Conservation (phyloP, 2,329 filamentous ascomycete species). For the Colletotrichum tamarilloi region DNA sequence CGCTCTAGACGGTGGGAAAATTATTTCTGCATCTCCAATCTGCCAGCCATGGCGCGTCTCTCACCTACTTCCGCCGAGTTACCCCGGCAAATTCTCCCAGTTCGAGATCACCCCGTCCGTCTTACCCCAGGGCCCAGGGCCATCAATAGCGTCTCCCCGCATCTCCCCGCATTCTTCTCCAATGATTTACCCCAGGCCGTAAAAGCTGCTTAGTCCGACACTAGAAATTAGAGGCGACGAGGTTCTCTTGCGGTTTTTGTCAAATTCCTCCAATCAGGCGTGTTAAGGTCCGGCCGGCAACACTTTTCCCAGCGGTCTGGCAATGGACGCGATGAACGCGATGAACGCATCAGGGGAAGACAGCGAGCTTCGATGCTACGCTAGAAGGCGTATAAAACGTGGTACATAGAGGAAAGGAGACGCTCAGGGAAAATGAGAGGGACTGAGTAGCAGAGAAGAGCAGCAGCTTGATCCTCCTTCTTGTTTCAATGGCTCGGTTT, state of each 20-base stretch:
- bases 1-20: constrained; percentile 7
- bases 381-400: constrained; percentile 18
- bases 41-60: background rate
- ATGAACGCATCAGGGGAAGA: background rate
- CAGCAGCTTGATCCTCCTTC: background rate
- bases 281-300: background rate
- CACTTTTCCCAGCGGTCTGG: background rate
- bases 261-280: constrained; percentile 33
- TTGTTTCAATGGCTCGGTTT: constrained; percentile 13
- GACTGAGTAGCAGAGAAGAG: background rate
- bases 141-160: constrained; percentile 15
- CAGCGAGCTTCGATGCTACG: background rate
- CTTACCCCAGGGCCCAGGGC: background rate
- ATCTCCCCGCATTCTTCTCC: constrained; percentile 34
- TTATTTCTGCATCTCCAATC: background rate
- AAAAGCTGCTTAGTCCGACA: constrained; percentile 4
- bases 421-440: background rate
- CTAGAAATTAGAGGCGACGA: constrained; percentile 8
- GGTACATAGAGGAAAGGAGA: background rate
- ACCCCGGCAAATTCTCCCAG: constrained; percentile 14
- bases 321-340: background rate
- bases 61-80: background rate
- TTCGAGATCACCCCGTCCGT: constrained; percentile 5
- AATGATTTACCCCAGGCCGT: constrained; percentile 18
- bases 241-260: constrained; percentile 8